These are phyloP conservation scores for Kodamaea sagamina DNA, from an alignment of 805 yeast species.

Conservation along the genomic window DNA sequence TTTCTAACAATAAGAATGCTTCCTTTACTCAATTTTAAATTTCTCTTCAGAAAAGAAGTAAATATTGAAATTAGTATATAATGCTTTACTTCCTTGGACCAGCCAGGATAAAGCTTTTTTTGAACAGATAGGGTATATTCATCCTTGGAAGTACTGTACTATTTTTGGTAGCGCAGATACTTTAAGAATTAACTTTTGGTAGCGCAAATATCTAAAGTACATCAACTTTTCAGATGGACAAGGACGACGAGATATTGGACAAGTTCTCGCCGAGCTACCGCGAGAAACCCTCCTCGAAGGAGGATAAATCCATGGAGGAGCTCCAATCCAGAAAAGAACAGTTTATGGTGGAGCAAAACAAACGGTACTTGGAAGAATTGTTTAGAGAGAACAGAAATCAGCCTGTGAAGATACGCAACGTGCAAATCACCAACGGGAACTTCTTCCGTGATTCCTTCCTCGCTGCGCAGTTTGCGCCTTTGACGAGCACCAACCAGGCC, in stretches of 20 bases:
- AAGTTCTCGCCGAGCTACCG: slow-evolving; percentile 20
- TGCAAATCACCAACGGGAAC: slow-evolving; percentile 51
- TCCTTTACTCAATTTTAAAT: no score
- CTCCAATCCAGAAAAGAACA: slow-evolving; percentile 32
- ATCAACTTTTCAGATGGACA: slow-evolving; percentile 3
- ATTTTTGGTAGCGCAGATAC: no score
- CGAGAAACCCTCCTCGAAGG: slow-evolving; percentile 16
- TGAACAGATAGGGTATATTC: no score
- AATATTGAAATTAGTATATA: no score
- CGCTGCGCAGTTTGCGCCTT: slow-evolving; percentile 48
- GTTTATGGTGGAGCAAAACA: slow-evolving; percentile 35
- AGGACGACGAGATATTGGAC: slow-evolving; percentile 36
- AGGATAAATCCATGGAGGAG: slow-evolving; percentile 30
- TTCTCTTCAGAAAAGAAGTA: no score
- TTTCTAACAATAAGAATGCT: no score
- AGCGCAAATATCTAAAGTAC: no score
- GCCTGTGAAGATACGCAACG: slow-evolving; percentile 47
- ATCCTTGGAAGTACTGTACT: no score
- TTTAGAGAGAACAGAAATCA: slow-evolving; percentile 33
- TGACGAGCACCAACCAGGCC: slow-evolving; percentile 34
- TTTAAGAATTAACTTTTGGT: no score
- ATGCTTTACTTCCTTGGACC: no score
- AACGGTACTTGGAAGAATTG: slow-evolving; percentile 33
- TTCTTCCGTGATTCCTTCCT: slow-evolving; percentile 49
- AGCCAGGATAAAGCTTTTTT: no score